A percentile compares a stretch with the other conserved stretches of the same genome.
Evolutionary conservation across 805 yeast species (phyloP).

Genomic region (Starmerella tilneyi): DNA sequence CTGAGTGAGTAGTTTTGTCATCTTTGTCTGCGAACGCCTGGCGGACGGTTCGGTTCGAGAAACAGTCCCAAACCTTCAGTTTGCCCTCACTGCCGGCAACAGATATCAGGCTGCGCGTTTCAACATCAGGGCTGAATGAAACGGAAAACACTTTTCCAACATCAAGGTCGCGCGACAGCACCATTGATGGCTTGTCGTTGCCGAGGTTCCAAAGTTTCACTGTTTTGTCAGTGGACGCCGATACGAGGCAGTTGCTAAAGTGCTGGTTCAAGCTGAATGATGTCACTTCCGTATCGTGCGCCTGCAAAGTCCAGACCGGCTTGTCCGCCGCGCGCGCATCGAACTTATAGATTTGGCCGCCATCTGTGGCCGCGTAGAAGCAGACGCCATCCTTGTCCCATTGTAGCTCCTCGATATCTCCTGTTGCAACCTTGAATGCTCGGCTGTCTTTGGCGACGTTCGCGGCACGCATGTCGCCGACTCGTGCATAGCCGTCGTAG

Average conservation of each 20-base stretch:
- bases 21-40: constrained; percentile 43
- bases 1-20: constrained; percentile 3
- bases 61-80: constrained; percentile 85
- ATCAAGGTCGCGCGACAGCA: constrained; percentile 81
- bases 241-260: constrained; percentile 63
- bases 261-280: constrained; percentile 58
- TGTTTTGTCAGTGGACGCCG: constrained; percentile 79
- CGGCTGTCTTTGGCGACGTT: constrained; percentile 49
- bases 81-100: constrained; percentile 82
- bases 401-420: constrained; percentile 73
- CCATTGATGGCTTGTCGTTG: constrained; percentile 63
- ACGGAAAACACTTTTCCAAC: constrained; percentile 83
- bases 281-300: constrained; percentile 91
- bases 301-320: constrained; percentile 91
- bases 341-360: constrained; percentile 78
- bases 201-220: constrained; percentile 82
- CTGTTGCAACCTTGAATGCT: constrained; percentile 46
- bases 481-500: constrained; percentile 63
- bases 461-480: constrained; percentile 75
- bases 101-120: constrained; percentile 70
- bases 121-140: constrained; percentile 76
- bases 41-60: constrained; percentile 71
- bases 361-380: constrained; percentile 83
- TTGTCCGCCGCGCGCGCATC: constrained; percentile 58
- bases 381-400: constrained; percentile 51